Conservation (phyloP, 2,329 filamentous ascomycete species). For the Xylaria sp. region DNA sequence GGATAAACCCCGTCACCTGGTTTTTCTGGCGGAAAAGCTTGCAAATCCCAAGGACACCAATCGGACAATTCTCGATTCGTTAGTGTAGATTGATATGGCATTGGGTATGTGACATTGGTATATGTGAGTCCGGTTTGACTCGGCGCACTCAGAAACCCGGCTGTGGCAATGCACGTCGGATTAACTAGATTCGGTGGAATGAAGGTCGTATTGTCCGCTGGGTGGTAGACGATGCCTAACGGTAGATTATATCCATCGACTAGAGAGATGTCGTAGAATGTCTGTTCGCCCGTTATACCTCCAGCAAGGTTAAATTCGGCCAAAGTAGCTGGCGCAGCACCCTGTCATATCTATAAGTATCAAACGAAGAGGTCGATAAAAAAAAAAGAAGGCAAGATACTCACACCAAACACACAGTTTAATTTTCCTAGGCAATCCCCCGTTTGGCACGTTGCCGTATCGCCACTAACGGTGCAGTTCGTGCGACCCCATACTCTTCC, state of each 20-base stretch:
- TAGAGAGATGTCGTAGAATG: slow-evolving; percentile 86
- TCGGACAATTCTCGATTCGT: slow-evolving; percentile 66
- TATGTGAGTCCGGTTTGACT: slow-evolving; percentile 67
- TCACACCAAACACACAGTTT: slow-evolving; percentile 75
- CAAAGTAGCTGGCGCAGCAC: slow-evolving; percentile 78
- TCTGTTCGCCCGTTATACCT: slow-evolving; percentile 68
- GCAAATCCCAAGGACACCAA: slow-evolving; percentile 87
- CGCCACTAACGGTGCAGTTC: slow-evolving; percentile 80
- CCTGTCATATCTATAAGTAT: slow-evolving; percentile 57
- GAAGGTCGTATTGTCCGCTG: slow-evolving; percentile 70
- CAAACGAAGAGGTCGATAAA: background rate
- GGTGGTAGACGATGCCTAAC: slow-evolving; percentile 70
- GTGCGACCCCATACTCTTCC: slow-evolving; percentile 86
- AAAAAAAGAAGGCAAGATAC: slow-evolving; percentile 49
- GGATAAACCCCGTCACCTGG: slow-evolving; percentile 82
- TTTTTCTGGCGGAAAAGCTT: slow-evolving; percentile 73
- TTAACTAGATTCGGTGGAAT: slow-evolving; percentile 83
- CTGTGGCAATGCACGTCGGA: slow-evolving; percentile 78
- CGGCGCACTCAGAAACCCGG: slow-evolving; percentile 67
- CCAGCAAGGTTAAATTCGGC: slow-evolving; percentile 83
- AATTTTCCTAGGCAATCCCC: slow-evolving; percentile 80
- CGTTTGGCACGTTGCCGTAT: slow-evolving; percentile 76
- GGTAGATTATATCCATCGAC: slow-evolving; percentile 88
- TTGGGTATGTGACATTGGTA: slow-evolving; percentile 72
- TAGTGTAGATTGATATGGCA: slow-evolving; percentile 72